Percentiles rank a stretch among this genome's conserved stretches.
Evolutionary conservation across 2,329 filamentous ascomycete genomes (phyloP).

Genomic region (Aspergillus udagawae): DNA sequence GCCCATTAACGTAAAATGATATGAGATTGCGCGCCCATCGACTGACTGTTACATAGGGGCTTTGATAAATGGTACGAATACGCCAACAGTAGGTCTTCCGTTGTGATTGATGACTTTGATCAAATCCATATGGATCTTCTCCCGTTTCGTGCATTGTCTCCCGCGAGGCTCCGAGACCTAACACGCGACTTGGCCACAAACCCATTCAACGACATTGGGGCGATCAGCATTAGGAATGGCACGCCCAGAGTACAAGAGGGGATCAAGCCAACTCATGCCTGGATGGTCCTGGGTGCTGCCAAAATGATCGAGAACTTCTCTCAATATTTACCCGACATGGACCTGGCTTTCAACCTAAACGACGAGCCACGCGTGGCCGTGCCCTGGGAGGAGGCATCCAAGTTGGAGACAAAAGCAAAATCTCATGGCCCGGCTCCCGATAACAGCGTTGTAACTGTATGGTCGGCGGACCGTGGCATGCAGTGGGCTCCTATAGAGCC

Average conservation of each 20-base stretch:
- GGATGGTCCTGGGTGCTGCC: constrained; percentile 55
- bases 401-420: constrained; percentile 30
- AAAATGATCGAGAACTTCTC: constrained; percentile 53
- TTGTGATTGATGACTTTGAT: constrained; percentile 58
- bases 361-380: constrained; percentile 57
- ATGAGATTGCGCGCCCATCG: background rate
- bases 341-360: constrained; percentile 60
- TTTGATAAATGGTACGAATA: constrained; percentile 60
- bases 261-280: constrained; percentile 53
- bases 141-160: constrained; percentile 52
- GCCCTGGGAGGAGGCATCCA: constrained; percentile 43
- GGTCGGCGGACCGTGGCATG: constrained; percentile 35
- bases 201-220: constrained; percentile 54
- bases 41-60: constrained; percentile 29
- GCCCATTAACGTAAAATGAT: background rate
- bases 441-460: constrained; percentile 24
- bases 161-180: constrained; percentile 48
- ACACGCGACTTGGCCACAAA: constrained; percentile 53
- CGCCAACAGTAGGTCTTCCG: constrained; percentile 48
- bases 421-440: constrained; percentile 13
- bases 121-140: constrained; percentile 55
- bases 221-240: constrained; percentile 53
- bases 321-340: constrained; percentile 58
- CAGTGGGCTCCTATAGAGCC: constrained; percentile 38
- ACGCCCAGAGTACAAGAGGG: constrained; percentile 47